phyloP scores from a whole-genome alignment of 306 rosid species.

The Trifolium dubium region DNA sequence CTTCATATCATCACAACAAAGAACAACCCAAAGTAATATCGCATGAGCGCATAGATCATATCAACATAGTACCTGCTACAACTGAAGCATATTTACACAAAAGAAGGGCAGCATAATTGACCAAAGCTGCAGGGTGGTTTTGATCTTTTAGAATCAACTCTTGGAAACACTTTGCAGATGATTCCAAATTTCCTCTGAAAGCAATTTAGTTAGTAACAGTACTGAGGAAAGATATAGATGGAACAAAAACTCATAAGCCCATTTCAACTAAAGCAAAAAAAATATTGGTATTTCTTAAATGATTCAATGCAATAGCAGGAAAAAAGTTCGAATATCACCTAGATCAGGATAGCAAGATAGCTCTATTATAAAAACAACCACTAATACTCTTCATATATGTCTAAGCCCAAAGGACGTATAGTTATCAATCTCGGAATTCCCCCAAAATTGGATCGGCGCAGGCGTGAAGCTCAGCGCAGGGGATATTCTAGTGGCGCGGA shows the following conservation, averaged over 20 bases:
- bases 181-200: constrained; percentile 86
- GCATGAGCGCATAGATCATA: constrained; percentile 28
- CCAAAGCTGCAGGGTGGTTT: constrained; percentile 90
- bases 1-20: constrained; percentile 13
- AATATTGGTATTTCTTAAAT: constrained; percentile 17
- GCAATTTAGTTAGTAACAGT: constrained; percentile 34
- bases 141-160: constrained; percentile 89
- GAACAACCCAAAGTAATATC: constrained; percentile 22
- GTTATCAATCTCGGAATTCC: no score
- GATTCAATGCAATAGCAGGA: constrained; percentile 23
- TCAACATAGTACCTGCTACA: constrained; percentile 69
- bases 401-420: no score
- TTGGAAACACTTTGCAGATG: constrained; percentile 82
- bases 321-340: constrained; percentile 9
- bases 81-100: constrained; percentile 81
- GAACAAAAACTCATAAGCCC: constrained; percentile 10
- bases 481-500: no score
- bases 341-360: constrained; percentile 4
- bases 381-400: no score
- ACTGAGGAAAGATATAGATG: constrained; percentile 15
- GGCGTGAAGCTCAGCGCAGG: no score
- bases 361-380: constrained; percentile 20
- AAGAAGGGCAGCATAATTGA: constrained; percentile 83
- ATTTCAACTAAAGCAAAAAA: constrained; percentile 33
- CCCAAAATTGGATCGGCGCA: no score